phyloP scores from a whole-genome alignment of 352 stramenopile species.

The Phytophthora palmivora region DNA sequence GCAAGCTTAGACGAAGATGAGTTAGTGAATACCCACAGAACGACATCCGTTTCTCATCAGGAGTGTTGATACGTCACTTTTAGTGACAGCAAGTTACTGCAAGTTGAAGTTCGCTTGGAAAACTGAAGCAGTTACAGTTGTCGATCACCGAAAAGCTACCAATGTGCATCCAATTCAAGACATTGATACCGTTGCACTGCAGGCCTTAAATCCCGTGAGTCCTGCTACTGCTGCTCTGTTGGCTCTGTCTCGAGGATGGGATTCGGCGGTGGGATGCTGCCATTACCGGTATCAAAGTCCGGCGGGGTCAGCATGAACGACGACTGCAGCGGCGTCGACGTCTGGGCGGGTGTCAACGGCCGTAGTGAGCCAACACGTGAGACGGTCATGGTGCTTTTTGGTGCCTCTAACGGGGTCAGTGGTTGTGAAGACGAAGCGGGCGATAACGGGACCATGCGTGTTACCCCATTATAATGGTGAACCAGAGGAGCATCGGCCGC shows the following conservation, averaged over 20 bases:
- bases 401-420: conserved; percentile 5
- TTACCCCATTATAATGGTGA: conserved; percentile 2
- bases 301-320: conserved; percentile 54
- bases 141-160: conserved; percentile 26
- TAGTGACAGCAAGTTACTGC: too few relatives aligned
- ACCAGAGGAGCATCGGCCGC: conserved; percentile 33
- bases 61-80: not conserved
- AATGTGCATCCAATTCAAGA: not conserved
- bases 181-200: conserved; percentile 2
- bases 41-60: not conserved
- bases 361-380: conserved; percentile 35
- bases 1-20: too few relatives aligned
- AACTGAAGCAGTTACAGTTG: conserved; percentile 8
- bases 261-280: not conserved
- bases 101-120: conserved; percentile 16
- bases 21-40: not conserved
- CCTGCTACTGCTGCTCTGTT: not conserved
- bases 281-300: conserved; percentile 4
- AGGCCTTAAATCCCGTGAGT: conserved; percentile 2
- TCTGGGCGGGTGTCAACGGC: conserved; percentile 24
- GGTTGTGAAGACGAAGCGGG: conserved; percentile 16
- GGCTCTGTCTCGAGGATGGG: conserved; percentile 1
- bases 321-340: conserved; percentile 38
- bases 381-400: conserved; percentile 16
- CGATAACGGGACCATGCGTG: conserved; percentile 15